These are phyloP conservation scores for Diaporthe humulicola DNA, from an alignment of 2,329 filamentous ascomycete genomes.

Conservation along the genomic window DNA sequence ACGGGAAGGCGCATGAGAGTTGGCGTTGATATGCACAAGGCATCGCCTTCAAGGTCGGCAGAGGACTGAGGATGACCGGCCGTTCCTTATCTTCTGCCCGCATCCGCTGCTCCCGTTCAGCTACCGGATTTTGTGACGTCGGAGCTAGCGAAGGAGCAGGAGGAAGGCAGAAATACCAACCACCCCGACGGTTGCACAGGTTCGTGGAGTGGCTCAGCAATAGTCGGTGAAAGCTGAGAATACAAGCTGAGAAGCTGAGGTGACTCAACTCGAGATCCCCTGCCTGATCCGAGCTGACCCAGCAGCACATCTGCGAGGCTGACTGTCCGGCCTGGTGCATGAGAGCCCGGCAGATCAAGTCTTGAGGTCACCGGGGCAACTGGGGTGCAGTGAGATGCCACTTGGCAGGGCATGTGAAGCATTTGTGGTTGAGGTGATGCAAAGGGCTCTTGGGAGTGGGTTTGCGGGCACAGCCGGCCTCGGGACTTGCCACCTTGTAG, in stretches of 20 bases:
- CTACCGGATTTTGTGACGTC: conserved; percentile 11
- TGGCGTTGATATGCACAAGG: conserved; percentile 18
- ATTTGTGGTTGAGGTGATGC: conserved; percentile 29
- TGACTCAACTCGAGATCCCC: conserved; percentile 35
- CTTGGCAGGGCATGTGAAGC: conserved; percentile 34
- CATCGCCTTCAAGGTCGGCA: conserved; percentile 13
- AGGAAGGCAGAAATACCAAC: conserved; percentile 26
- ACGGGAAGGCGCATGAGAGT: conserved; percentile 35
- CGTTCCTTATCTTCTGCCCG: conserved; percentile 23
- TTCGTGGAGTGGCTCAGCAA: conserved; percentile 36
- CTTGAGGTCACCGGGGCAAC: conserved; percentile 8
- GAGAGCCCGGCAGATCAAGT: conserved; percentile 11
- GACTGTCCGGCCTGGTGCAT: not conserved
- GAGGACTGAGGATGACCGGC: conserved; percentile 8
- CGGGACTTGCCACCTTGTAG: conserved; percentile 26
- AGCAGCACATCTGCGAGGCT: conserved; percentile 7
- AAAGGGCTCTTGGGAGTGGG: conserved; percentile 19
- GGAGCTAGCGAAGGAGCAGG: conserved; percentile 16
- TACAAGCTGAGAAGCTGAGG: conserved; percentile 34
- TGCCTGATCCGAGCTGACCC: conserved; percentile 20
- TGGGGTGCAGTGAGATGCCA: conserved; percentile 35
- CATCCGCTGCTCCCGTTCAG: conserved; percentile 33
- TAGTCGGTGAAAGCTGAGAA: conserved; percentile 38
- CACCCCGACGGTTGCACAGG: conserved; percentile 38
- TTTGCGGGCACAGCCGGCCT: conserved; percentile 12